A percentile compares a stretch with the other conserved stretches of the same genome.
phyloP scores from a whole-genome alignment of 441 rosid genomes.

The Rhodomyrtus psidioides region DNA sequence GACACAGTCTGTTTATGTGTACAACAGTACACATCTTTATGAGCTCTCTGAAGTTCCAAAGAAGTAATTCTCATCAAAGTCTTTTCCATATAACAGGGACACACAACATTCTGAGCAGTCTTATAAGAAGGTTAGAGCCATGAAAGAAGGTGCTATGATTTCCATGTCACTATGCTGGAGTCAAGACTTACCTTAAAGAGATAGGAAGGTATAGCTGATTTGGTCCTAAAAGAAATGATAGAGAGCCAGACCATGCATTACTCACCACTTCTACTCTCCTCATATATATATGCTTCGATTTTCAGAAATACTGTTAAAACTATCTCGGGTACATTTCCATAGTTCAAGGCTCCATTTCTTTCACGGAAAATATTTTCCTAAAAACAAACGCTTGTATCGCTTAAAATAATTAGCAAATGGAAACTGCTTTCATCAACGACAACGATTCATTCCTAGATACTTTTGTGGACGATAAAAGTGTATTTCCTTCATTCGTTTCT shows the following conservation, averaged over 20 bases:
- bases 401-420: too few relatives aligned
- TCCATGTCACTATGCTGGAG: not conserved
- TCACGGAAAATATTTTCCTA: too few relatives aligned
- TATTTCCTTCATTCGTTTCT: too few relatives aligned
- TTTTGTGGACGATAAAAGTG: too few relatives aligned
- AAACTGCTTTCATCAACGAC: too few relatives aligned
- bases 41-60: not conserved
- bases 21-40: not conserved
- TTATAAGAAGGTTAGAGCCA: not conserved
- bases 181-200: not conserved
- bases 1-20: not conserved
- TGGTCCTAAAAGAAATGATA: not conserved
- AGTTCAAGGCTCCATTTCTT: not conserved
- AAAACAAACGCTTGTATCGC: too few relatives aligned
- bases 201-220: not conserved
- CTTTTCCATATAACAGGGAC: not conserved
- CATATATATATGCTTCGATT: not conserved
- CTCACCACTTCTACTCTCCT: not conserved
- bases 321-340: not conserved
- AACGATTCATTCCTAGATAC: too few relatives aligned
- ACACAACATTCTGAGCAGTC: not conserved
- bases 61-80: not conserved
- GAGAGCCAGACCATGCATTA: not conserved
- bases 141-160: not conserved
- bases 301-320: not conserved